Evolutionary conservation across 768 basidiomycete species (phyloP).

Genomic region (Rhodotorula diobovata): DNA sequence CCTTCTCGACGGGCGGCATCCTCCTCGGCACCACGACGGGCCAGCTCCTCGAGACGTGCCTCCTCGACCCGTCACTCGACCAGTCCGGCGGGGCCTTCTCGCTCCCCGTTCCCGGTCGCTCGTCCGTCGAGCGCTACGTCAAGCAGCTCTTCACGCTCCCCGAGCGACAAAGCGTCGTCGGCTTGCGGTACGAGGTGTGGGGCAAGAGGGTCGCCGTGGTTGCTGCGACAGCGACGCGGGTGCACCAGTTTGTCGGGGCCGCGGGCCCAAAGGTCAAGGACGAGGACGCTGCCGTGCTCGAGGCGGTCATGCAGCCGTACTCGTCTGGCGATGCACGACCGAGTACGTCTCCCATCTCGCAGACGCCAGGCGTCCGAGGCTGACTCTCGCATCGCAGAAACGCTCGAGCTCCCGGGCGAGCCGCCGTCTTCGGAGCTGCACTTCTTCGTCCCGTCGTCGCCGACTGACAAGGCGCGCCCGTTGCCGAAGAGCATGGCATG

Average conservation of each 20-base stretch:
- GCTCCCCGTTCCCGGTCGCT: slow-evolving; percentile 41
- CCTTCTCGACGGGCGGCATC: slow-evolving; percentile 74
- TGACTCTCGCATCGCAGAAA: slow-evolving; percentile 56
- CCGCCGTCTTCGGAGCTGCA: slow-evolving; percentile 66
- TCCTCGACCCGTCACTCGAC: slow-evolving; percentile 77
- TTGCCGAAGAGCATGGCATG: slow-evolving; percentile 75
- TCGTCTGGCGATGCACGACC: slow-evolving; percentile 62
- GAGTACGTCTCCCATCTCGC: slow-evolving; percentile 57
- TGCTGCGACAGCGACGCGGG: slow-evolving; percentile 75
- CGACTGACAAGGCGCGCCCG: slow-evolving; percentile 49
- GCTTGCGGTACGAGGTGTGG: slow-evolving; percentile 72
- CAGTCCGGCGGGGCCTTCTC: slow-evolving; percentile 52
- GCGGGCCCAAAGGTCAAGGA: slow-evolving; percentile 55
- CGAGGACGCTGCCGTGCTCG: slow-evolving; percentile 68
- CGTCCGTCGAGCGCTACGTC: slow-evolving; percentile 46
- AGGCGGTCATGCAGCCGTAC: slow-evolving; percentile 66
- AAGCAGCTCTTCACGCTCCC: slow-evolving; percentile 51
- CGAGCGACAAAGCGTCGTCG: slow-evolving; percentile 76
- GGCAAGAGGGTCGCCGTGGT: slow-evolving; percentile 57
- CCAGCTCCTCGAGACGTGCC: slow-evolving; percentile 70
- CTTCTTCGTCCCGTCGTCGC: slow-evolving; percentile 61
- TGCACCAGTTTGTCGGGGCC: slow-evolving; percentile 79
- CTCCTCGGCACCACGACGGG: slow-evolving; percentile 82
- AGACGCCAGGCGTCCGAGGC: fast-evolving
- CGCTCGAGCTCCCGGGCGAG: slow-evolving; percentile 84